Base-by-base conservation (phyloP, 2,329 filamentous ascomycete genomes). In the Arthrobotrys conoides region DNA sequence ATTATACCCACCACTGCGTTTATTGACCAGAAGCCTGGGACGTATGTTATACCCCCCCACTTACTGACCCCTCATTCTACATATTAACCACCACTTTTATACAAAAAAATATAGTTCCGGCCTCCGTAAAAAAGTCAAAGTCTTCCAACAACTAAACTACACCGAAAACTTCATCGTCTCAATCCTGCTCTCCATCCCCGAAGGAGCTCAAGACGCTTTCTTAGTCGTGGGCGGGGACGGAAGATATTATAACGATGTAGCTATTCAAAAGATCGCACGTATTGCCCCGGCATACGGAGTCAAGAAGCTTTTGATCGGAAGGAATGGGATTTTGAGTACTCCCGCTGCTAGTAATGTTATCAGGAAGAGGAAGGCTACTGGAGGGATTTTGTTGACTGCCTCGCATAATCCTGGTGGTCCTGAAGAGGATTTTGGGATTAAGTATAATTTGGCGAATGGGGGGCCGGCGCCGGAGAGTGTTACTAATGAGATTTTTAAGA, bases 341-440 rank as follows among this genome's bases (percentile, higher is more conserved):
- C 96, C 96, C 0, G 96, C 96, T 81, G 95, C 96, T 82, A 97
- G 93, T 85, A 94, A 99, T 87, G 86, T 99, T 83, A 99, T 99
- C 84, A 91, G 96, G 83, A 94, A 97, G 87, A 90, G 93, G 84
- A 93, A 96, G 86, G 96, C 96, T 76, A 99, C 96, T 18, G 96
- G 96, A 83, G 96, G 96, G 84, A 99, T 99, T 83, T 88, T 99
- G 79, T 87, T 99, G 86, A 99, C 96, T 80, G 96, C 96, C 82
- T 97, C 94, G 85, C 96, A 99, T 88, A 99, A 99, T 87, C 94
- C 96, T 79, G 96, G 96, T 85, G 96, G 95, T 65, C 96, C 96
- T 80, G 92, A 90, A 82, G 92, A 96, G 84, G 96, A 99, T 86
- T 99, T 99, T 83, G 96, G 96, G 82, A 99, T 99, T 91, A 99